Evolutionary conservation across 2,329 filamentous ascomycete genomes (phyloP).

Genomic region (Sarocladium oryzae): DNA sequence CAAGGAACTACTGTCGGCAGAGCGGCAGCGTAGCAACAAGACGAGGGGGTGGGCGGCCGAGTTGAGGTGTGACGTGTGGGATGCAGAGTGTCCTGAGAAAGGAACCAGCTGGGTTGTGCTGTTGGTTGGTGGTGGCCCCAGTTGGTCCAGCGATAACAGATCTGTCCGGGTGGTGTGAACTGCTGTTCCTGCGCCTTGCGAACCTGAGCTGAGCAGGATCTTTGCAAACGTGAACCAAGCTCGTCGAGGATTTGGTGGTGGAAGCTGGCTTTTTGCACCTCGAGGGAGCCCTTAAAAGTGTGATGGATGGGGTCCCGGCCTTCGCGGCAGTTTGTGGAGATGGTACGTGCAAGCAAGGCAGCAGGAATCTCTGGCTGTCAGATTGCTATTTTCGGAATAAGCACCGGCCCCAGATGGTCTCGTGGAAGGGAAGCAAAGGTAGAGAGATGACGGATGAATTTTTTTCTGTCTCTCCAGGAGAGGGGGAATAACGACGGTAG

Average conservation of each 20-base stretch:
- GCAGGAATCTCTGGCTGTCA: not conserved
- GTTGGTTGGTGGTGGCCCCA: not conserved
- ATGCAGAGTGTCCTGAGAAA: not conserved
- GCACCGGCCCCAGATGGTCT: not conserved
- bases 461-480: too few species aligned
- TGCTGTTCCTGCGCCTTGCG: not conserved
- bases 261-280: too few species aligned
- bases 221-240: not conserved
- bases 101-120: not conserved
- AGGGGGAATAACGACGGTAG: not conserved
- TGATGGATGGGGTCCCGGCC: not conserved
- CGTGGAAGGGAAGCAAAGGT: too few species aligned
- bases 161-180: not conserved
- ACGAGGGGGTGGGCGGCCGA: not conserved
- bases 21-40: not conserved
- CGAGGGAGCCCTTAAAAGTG: not conserved
- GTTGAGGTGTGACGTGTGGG: constrained; percentile 3
- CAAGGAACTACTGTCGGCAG: not conserved
- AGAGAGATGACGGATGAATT: too few species aligned
- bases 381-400: not conserved
- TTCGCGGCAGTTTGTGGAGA: not conserved
- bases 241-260: not conserved
- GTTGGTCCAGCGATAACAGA: not conserved
- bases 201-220: not conserved
- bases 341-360: not conserved